phyloP scores from a whole-genome alignment of 176 grass and related monocot genomes.

The Aegilops umbellulata region DNA sequence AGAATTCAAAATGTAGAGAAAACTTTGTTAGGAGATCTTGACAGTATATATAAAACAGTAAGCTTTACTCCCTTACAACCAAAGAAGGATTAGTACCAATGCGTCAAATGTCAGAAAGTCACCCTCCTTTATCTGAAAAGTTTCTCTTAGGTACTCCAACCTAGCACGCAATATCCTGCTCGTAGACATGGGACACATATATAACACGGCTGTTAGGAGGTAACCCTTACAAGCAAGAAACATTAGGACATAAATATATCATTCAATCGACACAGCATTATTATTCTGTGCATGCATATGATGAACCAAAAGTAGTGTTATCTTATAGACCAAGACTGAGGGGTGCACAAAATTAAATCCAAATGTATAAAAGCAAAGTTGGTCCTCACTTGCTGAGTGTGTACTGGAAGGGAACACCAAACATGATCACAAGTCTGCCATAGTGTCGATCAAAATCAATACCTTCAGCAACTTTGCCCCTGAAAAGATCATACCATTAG shows the following conservation, averaged over 20 bases:
- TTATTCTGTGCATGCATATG: neutral
- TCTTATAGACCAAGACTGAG: neutral
- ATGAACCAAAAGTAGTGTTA: slow-evolving; percentile 1
- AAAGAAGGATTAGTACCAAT: slow-evolving; percentile 54
- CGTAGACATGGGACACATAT: slow-evolving; percentile 2
- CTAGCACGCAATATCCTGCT: slow-evolving; percentile 92
- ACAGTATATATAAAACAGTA: neutral
- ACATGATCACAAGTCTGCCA: slow-evolving; percentile 98
- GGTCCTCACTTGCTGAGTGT: slow-evolving; percentile 82
- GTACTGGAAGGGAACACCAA: slow-evolving; percentile 97
- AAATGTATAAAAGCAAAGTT: slow-evolving; percentile 4
- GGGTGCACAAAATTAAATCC: neutral
- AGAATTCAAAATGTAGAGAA: slow-evolving; percentile 3
- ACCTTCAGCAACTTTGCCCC: slow-evolving; percentile 98
- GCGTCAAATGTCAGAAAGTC: slow-evolving; percentile 97
- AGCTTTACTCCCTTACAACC: neutral
- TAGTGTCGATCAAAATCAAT: slow-evolving; percentile 99
- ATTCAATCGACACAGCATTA: neutral
- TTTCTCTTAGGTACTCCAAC: slow-evolving; percentile 96
- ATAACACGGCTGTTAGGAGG: neutral
- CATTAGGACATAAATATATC: neutral
- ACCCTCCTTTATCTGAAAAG: slow-evolving; percentile 97
- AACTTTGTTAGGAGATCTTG: slow-evolving; percentile 12
- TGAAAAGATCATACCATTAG: slow-evolving; percentile 32
- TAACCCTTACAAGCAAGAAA: neutral